Evolutionary conservation across 768 basidiomycete genomes (phyloP).

Genomic region (Strobilomyces confusus): DNA sequence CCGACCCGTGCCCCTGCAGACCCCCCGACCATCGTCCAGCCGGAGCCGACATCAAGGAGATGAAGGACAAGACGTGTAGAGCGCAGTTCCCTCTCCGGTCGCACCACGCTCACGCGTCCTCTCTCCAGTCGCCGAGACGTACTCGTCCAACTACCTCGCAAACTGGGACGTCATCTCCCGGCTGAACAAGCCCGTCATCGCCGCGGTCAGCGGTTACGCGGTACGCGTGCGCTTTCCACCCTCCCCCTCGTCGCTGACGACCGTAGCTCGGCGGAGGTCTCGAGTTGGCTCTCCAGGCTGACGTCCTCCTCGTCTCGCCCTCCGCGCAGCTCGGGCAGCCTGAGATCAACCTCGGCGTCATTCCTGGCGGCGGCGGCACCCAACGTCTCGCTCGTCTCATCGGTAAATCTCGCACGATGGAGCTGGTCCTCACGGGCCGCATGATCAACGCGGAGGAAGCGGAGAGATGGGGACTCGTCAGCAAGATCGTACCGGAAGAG

Average conservation of each 20-base stretch:
- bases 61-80: slow-evolving; percentile 94
- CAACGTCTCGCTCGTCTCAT: slow-evolving; percentile 83
- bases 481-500: slow-evolving; percentile 70
- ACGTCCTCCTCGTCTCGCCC: slow-evolving; percentile 89
- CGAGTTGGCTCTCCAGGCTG: slow-evolving; percentile 94
- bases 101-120: background rate
- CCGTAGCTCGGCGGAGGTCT: slow-evolving; percentile 91
- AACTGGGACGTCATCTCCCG: slow-evolving; percentile 73
- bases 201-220: slow-evolving; percentile 93
- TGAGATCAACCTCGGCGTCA: slow-evolving; percentile 92
- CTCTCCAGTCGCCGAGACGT: slow-evolving; percentile 73
- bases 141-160: slow-evolving; percentile 79
- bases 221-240: slow-evolving; percentile 40
- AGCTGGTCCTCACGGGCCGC: slow-evolving; percentile 86
- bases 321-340: slow-evolving; percentile 94
- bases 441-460: slow-evolving; percentile 80
- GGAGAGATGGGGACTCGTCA: slow-evolving; percentile 82
- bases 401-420: slow-evolving; percentile 95
- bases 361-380: slow-evolving; percentile 92
- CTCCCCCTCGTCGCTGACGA: background rate
- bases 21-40: slow-evolving; percentile 41
- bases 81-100: slow-evolving; percentile 16
- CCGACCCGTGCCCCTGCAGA: background rate
- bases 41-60: slow-evolving; percentile 98
- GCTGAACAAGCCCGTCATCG: slow-evolving; percentile 90